Conservation (phyloP, 106 monocot species). For the Hemerocallis citrina region DNA sequence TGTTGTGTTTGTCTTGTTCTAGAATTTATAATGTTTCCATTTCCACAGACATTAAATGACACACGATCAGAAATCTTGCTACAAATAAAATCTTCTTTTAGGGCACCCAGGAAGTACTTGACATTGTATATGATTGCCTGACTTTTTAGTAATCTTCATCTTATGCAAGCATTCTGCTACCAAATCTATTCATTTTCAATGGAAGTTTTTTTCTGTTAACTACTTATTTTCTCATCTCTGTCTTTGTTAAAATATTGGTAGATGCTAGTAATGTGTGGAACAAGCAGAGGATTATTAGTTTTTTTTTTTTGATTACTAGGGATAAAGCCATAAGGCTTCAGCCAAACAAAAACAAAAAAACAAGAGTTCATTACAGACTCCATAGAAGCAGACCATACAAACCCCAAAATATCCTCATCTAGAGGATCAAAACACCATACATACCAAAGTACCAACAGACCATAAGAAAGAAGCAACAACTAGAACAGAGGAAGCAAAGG, state of each 20-base stretch:
- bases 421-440: no score
- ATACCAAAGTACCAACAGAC: no score
- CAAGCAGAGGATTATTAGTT: slow-evolving; percentile 8
- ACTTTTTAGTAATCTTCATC: background rate
- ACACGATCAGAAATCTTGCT: slow-evolving; percentile 9
- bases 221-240: background rate
- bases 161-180: background rate
- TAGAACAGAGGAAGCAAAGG: no score
- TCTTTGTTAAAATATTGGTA: background rate
- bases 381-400: no score
- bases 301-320: no score
- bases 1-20: slow-evolving; percentile 10
- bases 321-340: no score
- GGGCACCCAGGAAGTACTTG: slow-evolving; percentile 1
- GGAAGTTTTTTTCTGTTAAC: background rate
- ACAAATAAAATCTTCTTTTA: slow-evolving; percentile 5
- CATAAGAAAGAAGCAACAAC: no score
- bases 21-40: slow-evolving; percentile 1
- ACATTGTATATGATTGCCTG: slow-evolving; percentile 2
- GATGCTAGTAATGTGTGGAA: slow-evolving; percentile 11
- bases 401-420: no score
- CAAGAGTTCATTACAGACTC: no score
- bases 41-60: background rate
- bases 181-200: slow-evolving; percentile 2
- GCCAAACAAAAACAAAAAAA: no score